Percentiles rank a stretch among this genome's conserved stretches.
These are phyloP conservation scores for Periconia sp. DNA, from an alignment of 2,329 filamentous ascomycete genomes.

Conservation along the genomic window DNA sequence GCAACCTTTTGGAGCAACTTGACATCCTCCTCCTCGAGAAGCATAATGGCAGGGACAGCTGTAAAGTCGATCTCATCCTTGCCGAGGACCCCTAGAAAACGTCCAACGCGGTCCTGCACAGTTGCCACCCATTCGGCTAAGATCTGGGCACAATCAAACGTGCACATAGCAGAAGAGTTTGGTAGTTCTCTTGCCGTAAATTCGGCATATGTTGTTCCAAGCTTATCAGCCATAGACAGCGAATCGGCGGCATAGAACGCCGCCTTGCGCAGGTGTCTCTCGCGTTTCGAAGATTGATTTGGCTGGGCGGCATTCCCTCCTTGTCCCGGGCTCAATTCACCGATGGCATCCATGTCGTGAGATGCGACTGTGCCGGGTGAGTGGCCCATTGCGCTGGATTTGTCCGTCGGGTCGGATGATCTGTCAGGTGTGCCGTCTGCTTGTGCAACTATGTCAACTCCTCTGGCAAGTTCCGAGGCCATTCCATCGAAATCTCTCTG, in stretches of 20 bases:
- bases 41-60: slow-evolving; percentile 84
- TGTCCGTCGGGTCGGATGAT: slow-evolving; percentile 43
- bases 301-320: slow-evolving; percentile 41
- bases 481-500: slow-evolving; percentile 91
- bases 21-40: slow-evolving; percentile 89
- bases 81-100: slow-evolving; percentile 85
- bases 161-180: slow-evolving; percentile 88
- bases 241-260: slow-evolving; percentile 95
- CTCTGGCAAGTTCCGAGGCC: slow-evolving; percentile 82
- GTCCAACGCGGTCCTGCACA: slow-evolving; percentile 91
- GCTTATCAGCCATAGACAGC: slow-evolving; percentile 83
- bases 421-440: slow-evolving; percentile 65
- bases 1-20: slow-evolving; percentile 84
- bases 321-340: slow-evolving; percentile 39
- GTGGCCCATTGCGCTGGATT: slow-evolving; percentile 10
- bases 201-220: slow-evolving; percentile 85
- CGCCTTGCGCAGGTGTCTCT: slow-evolving; percentile 90
- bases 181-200: slow-evolving; percentile 84
- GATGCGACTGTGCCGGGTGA: slow-evolving; percentile 27
- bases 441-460: slow-evolving; percentile 76
- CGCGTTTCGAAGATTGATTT: slow-evolving; percentile 69
- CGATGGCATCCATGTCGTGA: slow-evolving; percentile 34
- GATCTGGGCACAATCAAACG: slow-evolving; percentile 92
- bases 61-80: slow-evolving; percentile 79
- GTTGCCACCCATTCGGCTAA: slow-evolving; percentile 93